Conservation (phyloP, 306 rosid genomes). For the Prunus kanzakura region DNA sequence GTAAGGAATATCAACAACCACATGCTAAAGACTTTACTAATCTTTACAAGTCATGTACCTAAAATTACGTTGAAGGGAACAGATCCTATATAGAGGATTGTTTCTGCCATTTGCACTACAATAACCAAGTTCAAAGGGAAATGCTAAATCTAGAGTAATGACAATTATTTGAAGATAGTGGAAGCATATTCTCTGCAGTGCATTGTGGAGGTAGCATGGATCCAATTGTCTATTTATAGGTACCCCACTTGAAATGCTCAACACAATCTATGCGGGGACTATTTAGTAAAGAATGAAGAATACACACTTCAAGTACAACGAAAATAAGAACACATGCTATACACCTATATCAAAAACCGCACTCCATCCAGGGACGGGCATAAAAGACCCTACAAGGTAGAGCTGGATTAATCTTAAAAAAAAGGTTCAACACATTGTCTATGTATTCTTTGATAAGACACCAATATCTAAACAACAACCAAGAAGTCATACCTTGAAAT, state of each 20-base stretch:
- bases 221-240: too few species aligned
- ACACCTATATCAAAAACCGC: too few species aligned
- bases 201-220: neutral
- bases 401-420: neutral
- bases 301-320: neutral
- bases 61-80: neutral
- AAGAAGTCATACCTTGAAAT: slow-evolving; percentile 40
- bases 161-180: neutral
- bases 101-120: neutral
- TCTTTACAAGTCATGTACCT: neutral
- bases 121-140: neutral
- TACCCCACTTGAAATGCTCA: neutral
- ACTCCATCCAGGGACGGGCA: neutral
- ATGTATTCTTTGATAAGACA: neutral
- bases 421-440: neutral
- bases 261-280: neutral
- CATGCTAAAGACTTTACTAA: neutral
- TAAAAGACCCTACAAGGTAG: neutral
- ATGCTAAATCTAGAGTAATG: neutral
- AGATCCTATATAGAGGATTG: neutral
- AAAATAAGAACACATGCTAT: too few species aligned
- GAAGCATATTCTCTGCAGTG: neutral
- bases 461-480: neutral
- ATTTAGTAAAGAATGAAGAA: neutral
- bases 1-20: neutral